Evolutionary conservation across 345 rosid species (phyloP).

Genomic region (Abelmoschus esculentus): DNA sequence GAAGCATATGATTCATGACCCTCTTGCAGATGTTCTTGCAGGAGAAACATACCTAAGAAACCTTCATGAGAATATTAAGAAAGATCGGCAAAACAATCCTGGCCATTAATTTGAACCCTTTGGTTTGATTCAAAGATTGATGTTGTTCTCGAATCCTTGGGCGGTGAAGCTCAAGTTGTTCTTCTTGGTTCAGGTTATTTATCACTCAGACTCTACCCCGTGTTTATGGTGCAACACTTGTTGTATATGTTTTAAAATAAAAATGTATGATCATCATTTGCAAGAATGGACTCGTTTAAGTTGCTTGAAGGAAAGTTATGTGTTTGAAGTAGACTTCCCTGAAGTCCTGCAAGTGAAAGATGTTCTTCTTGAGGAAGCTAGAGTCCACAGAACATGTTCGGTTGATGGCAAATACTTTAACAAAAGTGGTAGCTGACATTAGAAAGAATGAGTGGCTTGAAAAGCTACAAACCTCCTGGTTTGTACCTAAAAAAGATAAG

Average conservation of each 20-base stretch:
- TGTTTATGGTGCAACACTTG: neutral
- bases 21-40: conserved; percentile 73
- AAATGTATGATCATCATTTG: neutral
- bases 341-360: conserved; percentile 64
- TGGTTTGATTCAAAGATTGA: conserved; percentile 85
- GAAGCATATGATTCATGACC: conserved; percentile 73
- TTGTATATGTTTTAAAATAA: too few species aligned
- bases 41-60: conserved; percentile 74
- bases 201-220: neutral
- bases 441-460: conserved; percentile 62
- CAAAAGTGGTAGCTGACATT: conserved; percentile 70
- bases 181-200: conserved; percentile 89
- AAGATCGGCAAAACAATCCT: conserved; percentile 59
- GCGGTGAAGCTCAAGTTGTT: conserved; percentile 57
- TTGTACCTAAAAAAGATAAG: conserved; percentile 50
- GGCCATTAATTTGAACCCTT: conserved; percentile 74
- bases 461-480: conserved; percentile 69
- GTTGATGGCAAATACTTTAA: conserved; percentile 61
- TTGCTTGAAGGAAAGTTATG: conserved; percentile 58
- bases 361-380: conserved; percentile 55
- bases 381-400: conserved; percentile 38
- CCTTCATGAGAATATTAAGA: conserved; percentile 67
- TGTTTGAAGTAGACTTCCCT: conserved; percentile 82
- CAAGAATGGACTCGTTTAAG: conserved; percentile 84
- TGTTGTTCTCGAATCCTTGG: conserved; percentile 57